Conservation (phyloP, 2,329 filamentous ascomycete species). For the Thermoascus crustaceus region DNA sequence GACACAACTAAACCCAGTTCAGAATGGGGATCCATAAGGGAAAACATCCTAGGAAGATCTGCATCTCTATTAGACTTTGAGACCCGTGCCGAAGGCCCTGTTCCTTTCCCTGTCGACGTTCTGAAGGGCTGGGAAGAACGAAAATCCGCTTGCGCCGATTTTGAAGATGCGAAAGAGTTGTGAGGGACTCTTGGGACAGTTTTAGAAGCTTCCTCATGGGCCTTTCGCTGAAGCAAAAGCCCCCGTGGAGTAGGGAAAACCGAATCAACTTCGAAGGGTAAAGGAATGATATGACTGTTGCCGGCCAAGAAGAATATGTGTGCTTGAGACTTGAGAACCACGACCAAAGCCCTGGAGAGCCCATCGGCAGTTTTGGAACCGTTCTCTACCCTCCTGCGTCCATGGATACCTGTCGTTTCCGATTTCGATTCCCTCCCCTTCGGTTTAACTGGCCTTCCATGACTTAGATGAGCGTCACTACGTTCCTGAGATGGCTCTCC, state of each 20-base stretch:
- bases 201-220: slow-evolving; percentile 30
- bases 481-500: not conserved
- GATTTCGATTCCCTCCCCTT: slow-evolving; percentile 19
- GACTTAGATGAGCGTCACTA: not conserved
- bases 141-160: slow-evolving; percentile 38
- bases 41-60: slow-evolving; percentile 60
- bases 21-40: slow-evolving; percentile 73
- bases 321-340: slow-evolving; percentile 85
- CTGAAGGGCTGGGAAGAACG: slow-evolving; percentile 28
- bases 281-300: slow-evolving; percentile 78
- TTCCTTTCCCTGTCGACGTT: slow-evolving; percentile 22
- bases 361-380: slow-evolving; percentile 15
- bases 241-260: slow-evolving; percentile 76
- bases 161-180: slow-evolving; percentile 73
- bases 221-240: slow-evolving; percentile 76
- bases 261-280: slow-evolving; percentile 88
- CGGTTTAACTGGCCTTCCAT: not conserved
- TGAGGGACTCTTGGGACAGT: slow-evolving; percentile 53
- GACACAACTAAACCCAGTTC: slow-evolving; percentile 78
- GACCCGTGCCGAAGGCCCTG: slow-evolving; percentile 50
- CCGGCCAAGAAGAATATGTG: slow-evolving; percentile 89
- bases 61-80: slow-evolving; percentile 47
- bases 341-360: slow-evolving; percentile 61
- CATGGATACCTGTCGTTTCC: slow-evolving; percentile 15
- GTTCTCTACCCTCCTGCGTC: slow-evolving; percentile 18